Evolutionary conservation across 2,329 filamentous ascomycete species (phyloP).

Genomic region (Penicillium sp.): DNA sequence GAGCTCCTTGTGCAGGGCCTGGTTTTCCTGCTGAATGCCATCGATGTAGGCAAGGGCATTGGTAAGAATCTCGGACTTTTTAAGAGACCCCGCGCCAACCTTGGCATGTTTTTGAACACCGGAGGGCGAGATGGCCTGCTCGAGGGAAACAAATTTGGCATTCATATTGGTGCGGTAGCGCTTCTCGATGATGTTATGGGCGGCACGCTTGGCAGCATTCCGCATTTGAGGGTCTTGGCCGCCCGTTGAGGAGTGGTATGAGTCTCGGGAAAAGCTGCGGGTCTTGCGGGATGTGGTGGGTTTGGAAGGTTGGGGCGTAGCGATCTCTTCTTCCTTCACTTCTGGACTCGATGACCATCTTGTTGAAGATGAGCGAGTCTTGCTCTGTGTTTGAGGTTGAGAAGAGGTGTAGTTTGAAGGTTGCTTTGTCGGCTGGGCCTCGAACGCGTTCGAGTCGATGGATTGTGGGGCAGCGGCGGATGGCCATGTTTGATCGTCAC

Average conservation of each 20-base stretch:
- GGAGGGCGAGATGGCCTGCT: slow-evolving; percentile 33
- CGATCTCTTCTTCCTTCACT: slow-evolving; percentile 24
- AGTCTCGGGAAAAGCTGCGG: slow-evolving; percentile 27
- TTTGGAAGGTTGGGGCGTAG: slow-evolving; percentile 13
- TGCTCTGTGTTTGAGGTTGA: slow-evolving; percentile 7
- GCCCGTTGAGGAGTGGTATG: slow-evolving; percentile 16
- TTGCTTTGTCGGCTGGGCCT: slow-evolving; percentile 1
- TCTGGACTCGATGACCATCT: slow-evolving; percentile 30
- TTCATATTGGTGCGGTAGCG: slow-evolving; percentile 44
- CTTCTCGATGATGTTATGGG: slow-evolving; percentile 43
- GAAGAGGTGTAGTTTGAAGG: slow-evolving; percentile 4
- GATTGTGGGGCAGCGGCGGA: slow-evolving; percentile 22
- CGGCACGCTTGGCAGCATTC: slow-evolving; percentile 39
- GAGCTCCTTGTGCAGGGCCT: slow-evolving; percentile 32
- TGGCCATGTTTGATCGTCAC: slow-evolving; percentile 34
- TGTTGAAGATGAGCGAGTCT: slow-evolving; percentile 11
- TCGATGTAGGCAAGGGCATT: slow-evolving; percentile 38
- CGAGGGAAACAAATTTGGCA: slow-evolving; percentile 40
- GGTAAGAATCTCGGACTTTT: slow-evolving; percentile 38
- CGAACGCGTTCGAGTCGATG: slow-evolving; percentile 13
- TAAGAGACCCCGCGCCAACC: slow-evolving; percentile 31
- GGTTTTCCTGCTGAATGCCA: slow-evolving; percentile 34
- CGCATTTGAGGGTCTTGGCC: slow-evolving; percentile 23
- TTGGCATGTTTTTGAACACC: slow-evolving; percentile 23
- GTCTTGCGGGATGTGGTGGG: slow-evolving; percentile 21